Base-by-base conservation (phyloP, 129 eudicot genomes). In the Calendula officinalis region DNA sequence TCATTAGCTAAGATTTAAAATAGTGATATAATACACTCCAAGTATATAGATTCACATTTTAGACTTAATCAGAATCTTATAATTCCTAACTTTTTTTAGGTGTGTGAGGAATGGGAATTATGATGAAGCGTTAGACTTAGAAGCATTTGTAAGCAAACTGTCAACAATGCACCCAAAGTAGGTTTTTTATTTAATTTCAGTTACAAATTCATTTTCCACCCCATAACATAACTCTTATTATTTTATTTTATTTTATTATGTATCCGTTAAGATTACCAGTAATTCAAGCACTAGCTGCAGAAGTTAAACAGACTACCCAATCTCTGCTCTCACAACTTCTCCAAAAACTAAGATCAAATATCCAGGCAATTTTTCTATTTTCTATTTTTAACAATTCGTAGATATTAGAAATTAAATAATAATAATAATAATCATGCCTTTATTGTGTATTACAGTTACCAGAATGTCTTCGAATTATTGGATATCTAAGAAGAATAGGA, bases 121-220 rank as follows among this genome's bases (percentile, higher is more conserved):
- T 74, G 99, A 94, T 69, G 99, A 94, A 80, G 97, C 99, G 54
- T 92, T 94, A 53, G 97, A 94, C 79, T 78, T 94, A 62, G 99
- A 94, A 76, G 91, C 97, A 40, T 88, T 69, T 81, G 99, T 94
- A 62, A 33, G 83, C 76, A 94, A 94, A 72, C 92, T 94, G 42
- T 83, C 89, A 14, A 84, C 99, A 64, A 94, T 94, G 99, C 99
- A 88, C 68, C 97, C 99, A 17, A 88, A 94, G 99, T 94, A 77
- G 73, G 88, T 61, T 70, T 63, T 17, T 52, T 33, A 48, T 56
- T 61, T 60, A 8, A 27, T 60, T 35, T 57, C 52, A 12, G 9
- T 52, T 42, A 58, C 57, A 22, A 65, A 22, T n/a, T 22, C 68
- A 46, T 12, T 7, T 30, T 49, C 43, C 58, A 38, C 44, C 45